Base-by-base conservation (phyloP, 148 eudicot species). In the Mesembryanthemum crystallinum region DNA sequence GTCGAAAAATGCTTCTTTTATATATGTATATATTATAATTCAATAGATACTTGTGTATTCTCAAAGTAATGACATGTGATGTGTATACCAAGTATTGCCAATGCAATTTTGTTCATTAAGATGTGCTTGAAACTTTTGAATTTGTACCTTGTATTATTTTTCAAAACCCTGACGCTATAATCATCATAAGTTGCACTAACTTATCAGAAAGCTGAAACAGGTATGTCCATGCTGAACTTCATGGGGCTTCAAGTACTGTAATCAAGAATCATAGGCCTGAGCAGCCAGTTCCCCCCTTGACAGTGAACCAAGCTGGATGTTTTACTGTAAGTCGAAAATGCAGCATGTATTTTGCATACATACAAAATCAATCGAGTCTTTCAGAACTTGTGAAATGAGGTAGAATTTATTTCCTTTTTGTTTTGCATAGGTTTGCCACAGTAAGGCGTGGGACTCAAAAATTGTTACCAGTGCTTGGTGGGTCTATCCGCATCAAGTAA, bases 391-490 rank as follows among this genome's bases (percentile, higher is more conserved):
- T 32, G 35, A 21, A 14, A 47, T 39, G 58, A 67, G 60, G 35
- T 39, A 47, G 71, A 58, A 28, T 62, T 72, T 47, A 77, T 37
- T 72, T 39, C 42, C 20, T 37, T 69, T 60, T 54, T 8, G 8
- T 32, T 43, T 64, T 63, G 27, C 86, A 70, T 73, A 95, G 98
- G 98, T 95, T 80, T 95, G 98, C 85, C 97, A 89, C 72, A 95
- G 98, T 84, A 88, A 92, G 82, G 98, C 98, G 70, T 95, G 98
- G 98, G 89, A 95, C 84, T 90, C 98, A 63, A 95, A 95, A 87
- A 95, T 95, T 76, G 97, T 95, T 29, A 95, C 98, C 23, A 95
- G 98, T 88, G 98, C 98, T 76, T 95, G 98, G 98, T 95, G 98
- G 98, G 98, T 95, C 67, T 95, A 92, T 73, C 98, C 98, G 84